These are phyloP conservation scores for Urochloa ruziziensis DNA, from an alignment of 176 grass and related monocot genomes.

Conservation along the genomic window DNA sequence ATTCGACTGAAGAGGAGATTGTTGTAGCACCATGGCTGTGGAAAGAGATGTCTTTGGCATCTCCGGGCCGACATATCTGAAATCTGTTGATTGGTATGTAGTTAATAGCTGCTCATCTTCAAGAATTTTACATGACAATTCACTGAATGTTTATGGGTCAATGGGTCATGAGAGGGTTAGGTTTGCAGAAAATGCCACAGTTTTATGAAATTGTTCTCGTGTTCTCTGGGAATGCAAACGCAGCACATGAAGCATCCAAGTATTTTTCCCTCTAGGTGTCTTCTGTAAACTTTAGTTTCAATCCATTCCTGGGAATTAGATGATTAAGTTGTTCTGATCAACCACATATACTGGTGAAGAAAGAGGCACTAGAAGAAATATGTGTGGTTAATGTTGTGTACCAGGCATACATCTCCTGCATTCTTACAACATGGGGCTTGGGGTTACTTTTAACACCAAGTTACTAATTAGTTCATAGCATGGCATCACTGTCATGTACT, in stretches of 20 bases:
- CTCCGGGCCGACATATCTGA: constrained; percentile 69
- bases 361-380: not conserved
- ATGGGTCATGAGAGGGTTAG: not conserved
- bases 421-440: not conserved
- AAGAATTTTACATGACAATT: constrained; percentile 8
- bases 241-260: not conserved
- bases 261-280: not conserved
- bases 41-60: constrained; percentile 80
- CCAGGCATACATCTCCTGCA: not conserved
- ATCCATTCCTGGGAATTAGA: not conserved
- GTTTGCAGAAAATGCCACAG: not conserved
- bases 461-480: not conserved
- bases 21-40: constrained; percentile 53
- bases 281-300: not conserved
- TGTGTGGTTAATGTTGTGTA: not conserved
- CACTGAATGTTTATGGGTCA: not conserved
- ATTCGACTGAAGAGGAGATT: constrained; percentile 22
- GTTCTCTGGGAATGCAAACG: not conserved
- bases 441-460: not conserved
- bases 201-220: constrained; percentile 6
- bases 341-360: not conserved
- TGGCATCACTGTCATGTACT: not conserved
- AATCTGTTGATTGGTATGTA: constrained; percentile 74
- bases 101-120: constrained; percentile 8
- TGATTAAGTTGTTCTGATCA: not conserved